Evolutionary conservation across 331 rosid species (phyloP).

Genomic region (Quercus lobata): DNA sequence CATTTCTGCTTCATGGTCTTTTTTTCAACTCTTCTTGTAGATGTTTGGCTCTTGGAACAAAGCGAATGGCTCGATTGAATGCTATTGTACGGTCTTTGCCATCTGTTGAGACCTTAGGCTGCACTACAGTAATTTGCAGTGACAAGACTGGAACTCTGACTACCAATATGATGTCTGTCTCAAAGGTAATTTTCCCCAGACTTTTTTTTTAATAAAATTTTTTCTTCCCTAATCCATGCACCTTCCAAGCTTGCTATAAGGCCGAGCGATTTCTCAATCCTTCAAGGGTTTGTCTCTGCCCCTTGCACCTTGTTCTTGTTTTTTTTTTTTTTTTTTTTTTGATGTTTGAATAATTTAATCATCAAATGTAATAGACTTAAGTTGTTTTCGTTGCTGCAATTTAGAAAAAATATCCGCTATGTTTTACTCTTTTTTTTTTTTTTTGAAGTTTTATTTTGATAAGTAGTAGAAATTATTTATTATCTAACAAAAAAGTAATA

Average conservation of each 20-base stretch:
- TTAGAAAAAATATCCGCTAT: no score
- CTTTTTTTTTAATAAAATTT: background rate
- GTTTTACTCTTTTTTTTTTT: no score
- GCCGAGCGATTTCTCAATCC: conserved; percentile 4
- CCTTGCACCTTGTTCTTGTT: background rate
- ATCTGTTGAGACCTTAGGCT: conserved; percentile 96
- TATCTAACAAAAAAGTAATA: background rate
- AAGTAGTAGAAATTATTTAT: background rate
- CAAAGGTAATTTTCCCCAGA: conserved; percentile 53
- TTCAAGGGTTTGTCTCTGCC: background rate
- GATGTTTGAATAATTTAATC: background rate
- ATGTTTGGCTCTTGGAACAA: conserved; percentile 99
- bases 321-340: background rate
- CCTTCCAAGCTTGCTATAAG: background rate
- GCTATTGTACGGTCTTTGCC: conserved; percentile 97
- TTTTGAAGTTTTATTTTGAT: no score
- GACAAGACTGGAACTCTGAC: conserved; percentile 99
- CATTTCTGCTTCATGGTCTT: background rate
- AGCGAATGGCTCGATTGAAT: conserved; percentile 96
- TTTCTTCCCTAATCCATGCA: background rate
- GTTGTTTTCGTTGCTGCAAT: background rate
- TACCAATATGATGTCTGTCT: conserved; percentile 97
- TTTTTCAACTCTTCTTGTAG: conserved; percentile 32
- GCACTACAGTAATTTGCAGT: conserved; percentile 98
- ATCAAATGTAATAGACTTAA: background rate